phyloP scores from a whole-genome alignment of 495 filamentous ascomycete genomes.

The Friedmanniomyces simplex region DNA sequence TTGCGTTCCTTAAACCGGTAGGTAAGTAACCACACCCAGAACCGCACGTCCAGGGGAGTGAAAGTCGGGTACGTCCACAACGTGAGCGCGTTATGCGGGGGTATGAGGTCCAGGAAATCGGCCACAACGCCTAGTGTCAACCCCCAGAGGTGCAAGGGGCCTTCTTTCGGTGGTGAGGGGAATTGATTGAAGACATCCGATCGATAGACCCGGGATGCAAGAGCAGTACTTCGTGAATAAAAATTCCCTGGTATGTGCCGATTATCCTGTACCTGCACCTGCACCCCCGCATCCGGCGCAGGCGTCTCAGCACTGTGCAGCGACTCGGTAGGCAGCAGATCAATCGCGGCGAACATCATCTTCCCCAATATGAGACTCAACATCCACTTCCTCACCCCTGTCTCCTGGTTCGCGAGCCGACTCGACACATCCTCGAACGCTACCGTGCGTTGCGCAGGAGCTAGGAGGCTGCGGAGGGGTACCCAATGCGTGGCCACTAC shows the following conservation, averaged over 20 bases:
- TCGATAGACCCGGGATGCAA: slow-evolving; percentile 1
- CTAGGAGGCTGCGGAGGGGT: slow-evolving; percentile 52
- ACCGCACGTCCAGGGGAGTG: slow-evolving; percentile 51
- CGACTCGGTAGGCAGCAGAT: slow-evolving; percentile 52
- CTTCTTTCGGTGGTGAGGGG: slow-evolving; percentile 9
- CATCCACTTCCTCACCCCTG: slow-evolving; percentile 40
- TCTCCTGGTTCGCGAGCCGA: slow-evolving; percentile 45
- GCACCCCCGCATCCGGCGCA: neutral
- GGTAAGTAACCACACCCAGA: slow-evolving; percentile 52
- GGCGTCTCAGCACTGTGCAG: slow-evolving; percentile 39
- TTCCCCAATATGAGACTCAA: slow-evolving; percentile 49
- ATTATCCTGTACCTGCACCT: slow-evolving; percentile 10
- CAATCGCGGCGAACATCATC: slow-evolving; percentile 64
- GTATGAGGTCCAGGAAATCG: slow-evolving; percentile 63
- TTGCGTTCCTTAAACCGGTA: slow-evolving; percentile 38
- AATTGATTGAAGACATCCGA: slow-evolving; percentile 16
- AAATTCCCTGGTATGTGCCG: slow-evolving; percentile 1
- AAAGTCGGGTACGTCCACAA: slow-evolving; percentile 68
- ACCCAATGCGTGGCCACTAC: slow-evolving; percentile 73
- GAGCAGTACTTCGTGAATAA: neutral
- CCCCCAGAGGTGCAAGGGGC: slow-evolving; percentile 62
- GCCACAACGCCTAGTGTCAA: slow-evolving; percentile 61
- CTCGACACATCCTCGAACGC: slow-evolving; percentile 58
- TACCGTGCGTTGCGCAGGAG: slow-evolving; percentile 50
- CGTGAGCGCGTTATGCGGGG: slow-evolving; percentile 49